Percentiles rank a stretch among this genome's conserved stretches.
Conservation (phyloP, 2,329 filamentous ascomycete species). For the Fusarium ramigenum region DNA sequence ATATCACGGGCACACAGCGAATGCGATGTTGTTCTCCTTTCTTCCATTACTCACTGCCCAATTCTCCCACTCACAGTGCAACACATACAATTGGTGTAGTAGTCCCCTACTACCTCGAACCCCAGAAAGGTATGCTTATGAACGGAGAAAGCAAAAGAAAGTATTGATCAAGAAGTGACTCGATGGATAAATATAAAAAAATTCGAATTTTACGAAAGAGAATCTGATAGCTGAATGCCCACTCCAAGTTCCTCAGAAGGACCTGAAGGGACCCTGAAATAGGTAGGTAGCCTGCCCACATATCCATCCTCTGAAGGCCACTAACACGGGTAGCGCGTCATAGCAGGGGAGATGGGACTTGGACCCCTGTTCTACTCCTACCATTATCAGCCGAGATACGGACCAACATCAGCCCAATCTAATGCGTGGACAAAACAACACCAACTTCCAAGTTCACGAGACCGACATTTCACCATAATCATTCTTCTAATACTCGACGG, state of each 20-base stretch:
- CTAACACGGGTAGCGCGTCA: slow-evolving; percentile 23
- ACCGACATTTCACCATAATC: slow-evolving; percentile 10
- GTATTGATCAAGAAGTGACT: background rate
- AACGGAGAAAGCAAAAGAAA: background rate
- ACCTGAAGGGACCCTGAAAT: slow-evolving; percentile 12
- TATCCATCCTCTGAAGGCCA: slow-evolving; percentile 23
- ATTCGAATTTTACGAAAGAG: background rate
- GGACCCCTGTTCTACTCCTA: slow-evolving; percentile 24
- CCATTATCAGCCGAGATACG: slow-evolving; percentile 23
- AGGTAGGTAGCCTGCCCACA: background rate
- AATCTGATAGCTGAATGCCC: background rate
- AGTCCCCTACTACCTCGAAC: background rate
- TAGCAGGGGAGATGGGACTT: slow-evolving; percentile 15
- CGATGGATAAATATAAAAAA: background rate
- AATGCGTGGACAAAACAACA: slow-evolving; percentile 25
- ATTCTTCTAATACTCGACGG: background rate
- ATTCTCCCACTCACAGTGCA: background rate
- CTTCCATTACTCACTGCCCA: background rate
- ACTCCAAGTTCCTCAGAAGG: background rate
- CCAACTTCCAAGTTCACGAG: slow-evolving; percentile 3
- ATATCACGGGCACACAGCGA: background rate
- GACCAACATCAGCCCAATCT: slow-evolving; percentile 9
- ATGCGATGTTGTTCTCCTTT: background rate
- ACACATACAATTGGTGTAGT: background rate
- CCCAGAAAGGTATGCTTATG: background rate